These are phyloP conservation scores for Oenanthe sinensis DNA, from an alignment of 129 eudicot species.

Conservation along the genomic window DNA sequence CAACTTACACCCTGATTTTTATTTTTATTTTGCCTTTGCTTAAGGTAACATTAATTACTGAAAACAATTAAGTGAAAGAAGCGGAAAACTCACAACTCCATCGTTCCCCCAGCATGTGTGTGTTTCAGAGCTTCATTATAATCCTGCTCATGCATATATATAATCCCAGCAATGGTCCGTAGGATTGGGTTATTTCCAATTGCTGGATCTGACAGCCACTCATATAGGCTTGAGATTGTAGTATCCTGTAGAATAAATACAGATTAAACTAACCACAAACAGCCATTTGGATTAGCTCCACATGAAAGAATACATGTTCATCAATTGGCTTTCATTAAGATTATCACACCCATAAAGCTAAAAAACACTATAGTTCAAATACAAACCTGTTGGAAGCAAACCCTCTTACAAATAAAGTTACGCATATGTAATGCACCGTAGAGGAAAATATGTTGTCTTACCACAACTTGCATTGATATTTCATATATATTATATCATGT, in stretches of 20 bases:
- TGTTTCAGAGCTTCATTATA: conserved; percentile 78
- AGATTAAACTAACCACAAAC: background rate
- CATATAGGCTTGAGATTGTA: conserved; percentile 55
- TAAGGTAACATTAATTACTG: background rate
- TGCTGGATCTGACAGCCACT: conserved; percentile 81
- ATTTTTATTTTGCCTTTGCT: no score
- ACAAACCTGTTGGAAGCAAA: background rate
- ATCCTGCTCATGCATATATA: conserved; percentile 86
- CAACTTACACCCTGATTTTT: background rate
- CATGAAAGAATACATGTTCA: background rate
- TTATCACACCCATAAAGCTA: background rate
- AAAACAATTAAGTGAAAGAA: background rate
- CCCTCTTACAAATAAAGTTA: background rate
- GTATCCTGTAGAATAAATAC: conserved; percentile 41
- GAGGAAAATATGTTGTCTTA: background rate
- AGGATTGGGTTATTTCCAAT: conserved; percentile 74
- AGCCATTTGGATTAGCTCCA: background rate
- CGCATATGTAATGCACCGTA: background rate
- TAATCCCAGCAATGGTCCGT: conserved; percentile 80
- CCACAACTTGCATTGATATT: background rate
- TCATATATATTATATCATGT: background rate
- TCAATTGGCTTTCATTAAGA: no score
- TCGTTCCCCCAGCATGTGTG: conserved; percentile 79
- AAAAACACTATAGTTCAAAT: background rate
- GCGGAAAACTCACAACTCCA: conserved; percentile 73